Evolutionary conservation across 2,329 filamentous ascomycete species (phyloP), one percentile per base, ranked within the genome.

Genomic region (Ophiosphaerella herpotricha): DNA sequence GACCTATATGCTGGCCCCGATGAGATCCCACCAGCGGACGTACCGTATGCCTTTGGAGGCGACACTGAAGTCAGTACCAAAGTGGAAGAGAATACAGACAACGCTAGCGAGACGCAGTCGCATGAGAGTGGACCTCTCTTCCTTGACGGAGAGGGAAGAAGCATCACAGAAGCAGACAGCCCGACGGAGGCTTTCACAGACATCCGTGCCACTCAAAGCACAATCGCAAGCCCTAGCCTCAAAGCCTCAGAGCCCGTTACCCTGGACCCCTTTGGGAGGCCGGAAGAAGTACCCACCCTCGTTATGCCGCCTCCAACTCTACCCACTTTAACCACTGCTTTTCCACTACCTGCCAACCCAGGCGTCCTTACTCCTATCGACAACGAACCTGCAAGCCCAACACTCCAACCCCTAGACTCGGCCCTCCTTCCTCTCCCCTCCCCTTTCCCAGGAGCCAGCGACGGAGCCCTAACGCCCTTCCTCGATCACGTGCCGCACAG

Each of bases 21-120:
- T 29, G 64, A 68, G 12, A 26, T 50, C 21, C 52, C 87, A 1
- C 84, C 83, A 5, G 89, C 84, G 42, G 87, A 88, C 4, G 80
- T 85, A 61, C 78, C 77, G 16, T 72, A 79, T 58, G 57, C 61
- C 23, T 61, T 63, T 45, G 62, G 58, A 26, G 66, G 63, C 9
- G 68, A 70, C 38, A 68, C 68, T 1, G 63, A 68, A 39, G 52
- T 61, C 9, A 65, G 70, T 12, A 69, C 65, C 1, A 55, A 60
- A 33, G 61, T 59, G 14, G 50, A 48, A 2, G 44, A 49, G 5
- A 36, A 50, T 6, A 37, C 33, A n/a, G 56, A 60, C 9, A 42
- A 7, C 8, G 39, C 39, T 9, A 56, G 43, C 32, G 26, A 47
- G 16, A 57, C 35, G 36, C 48, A 47, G 12, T 54, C 56, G 26